A percentile compares a stretch with the other conserved stretches of the same genome.
phyloP scores from a whole-genome alignment of 2,329 filamentous ascomycete species.

The Beauveria sp. region DNA sequence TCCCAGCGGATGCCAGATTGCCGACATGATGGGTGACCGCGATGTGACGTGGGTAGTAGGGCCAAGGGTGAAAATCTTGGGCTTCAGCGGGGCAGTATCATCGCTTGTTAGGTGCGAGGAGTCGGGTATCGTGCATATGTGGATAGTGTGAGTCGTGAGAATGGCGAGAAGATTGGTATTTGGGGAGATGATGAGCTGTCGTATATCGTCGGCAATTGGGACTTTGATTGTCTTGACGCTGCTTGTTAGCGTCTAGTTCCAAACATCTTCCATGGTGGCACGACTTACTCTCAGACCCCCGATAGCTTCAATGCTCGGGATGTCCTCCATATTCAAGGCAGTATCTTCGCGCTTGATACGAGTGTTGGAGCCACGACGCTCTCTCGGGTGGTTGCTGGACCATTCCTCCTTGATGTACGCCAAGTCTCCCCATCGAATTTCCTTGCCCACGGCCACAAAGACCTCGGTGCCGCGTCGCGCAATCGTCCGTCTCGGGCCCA shows the following conservation, averaged over 20 bases:
- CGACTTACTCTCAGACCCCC: constrained; percentile 27
- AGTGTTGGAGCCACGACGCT: constrained; percentile 24
- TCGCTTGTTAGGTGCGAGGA: constrained; percentile 64
- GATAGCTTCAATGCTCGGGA: constrained; percentile 20
- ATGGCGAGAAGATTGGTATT: constrained; percentile 76
- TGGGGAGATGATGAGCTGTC: constrained; percentile 78
- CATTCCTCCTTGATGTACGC: constrained; percentile 63
- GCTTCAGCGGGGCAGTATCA: constrained; percentile 62
- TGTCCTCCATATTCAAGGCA: constrained; percentile 26
- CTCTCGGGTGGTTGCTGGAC: constrained; percentile 24
- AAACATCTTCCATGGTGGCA: neutral
- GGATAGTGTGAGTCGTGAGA: constrained; percentile 77
- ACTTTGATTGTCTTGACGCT: constrained; percentile 60
- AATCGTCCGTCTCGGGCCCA: constrained; percentile 57
- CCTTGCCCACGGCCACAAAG: constrained; percentile 80
- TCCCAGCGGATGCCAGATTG: constrained; percentile 87
- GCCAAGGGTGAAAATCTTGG: constrained; percentile 86
- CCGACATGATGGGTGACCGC: constrained; percentile 70
- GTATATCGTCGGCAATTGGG: constrained; percentile 72
- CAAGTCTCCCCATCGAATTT: constrained; percentile 88
- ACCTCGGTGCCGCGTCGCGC: constrained; percentile 78
- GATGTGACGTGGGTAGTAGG: constrained; percentile 88
- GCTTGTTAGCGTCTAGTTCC: constrained; percentile 17
- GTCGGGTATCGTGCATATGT: constrained; percentile 80
- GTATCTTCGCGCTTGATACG: constrained; percentile 44